Evolutionary conservation across 805 yeast species (phyloP), one percentile per base, ranked within the genome.

Genomic region (Barnettozyma pratensis): DNA sequence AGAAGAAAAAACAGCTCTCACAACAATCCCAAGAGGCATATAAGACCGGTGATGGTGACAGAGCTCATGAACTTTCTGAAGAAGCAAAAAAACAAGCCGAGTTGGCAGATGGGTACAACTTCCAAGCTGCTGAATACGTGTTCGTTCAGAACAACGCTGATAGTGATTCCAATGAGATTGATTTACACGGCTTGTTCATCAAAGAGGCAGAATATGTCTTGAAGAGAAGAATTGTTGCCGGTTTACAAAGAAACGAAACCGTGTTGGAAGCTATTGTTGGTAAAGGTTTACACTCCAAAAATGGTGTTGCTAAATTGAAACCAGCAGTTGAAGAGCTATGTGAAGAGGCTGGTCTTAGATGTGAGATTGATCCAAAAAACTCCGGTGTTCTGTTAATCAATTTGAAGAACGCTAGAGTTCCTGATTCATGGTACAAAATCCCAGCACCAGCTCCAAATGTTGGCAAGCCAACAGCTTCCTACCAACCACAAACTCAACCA

Each of bases 291-390:
- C 98, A 91, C 64, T 87, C 96, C 1, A 73, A 76, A 46, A 73
- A 81, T 55, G 96, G 95, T 11, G 78, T 88, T 45, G 91, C 96
- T 39, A 91, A 90, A 65, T 68, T 92, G 57, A 87, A 85, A 65
- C 97, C 97, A 2, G 97, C 97, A 0, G 80, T 90, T 19, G 94
- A 88, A 60, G 76, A 79, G 44, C 67, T 88, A 61, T 89, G 97
- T 66, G 61, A 69, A 34, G 85, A 87, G 56, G 79, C 84, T 39
- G 70, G 79, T 28, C 74, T 91, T 54, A 75, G 67, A 30, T 79
- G 77, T 54, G 72, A 79, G 56, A 72, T 85, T 35, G 92, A 90
- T 57, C 72, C 73, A 2, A 76, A 84, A 46, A 92, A 92, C 64
- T 53, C 85, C 3, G 98, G 98, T 32, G 96, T 91, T 4, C 63